A percentile compares a stretch with the other conserved stretches of the same genome.
Evolutionary conservation across 108 stramenopile genomes (phyloP).

Genomic region (Schizochytrium sp.): DNA sequence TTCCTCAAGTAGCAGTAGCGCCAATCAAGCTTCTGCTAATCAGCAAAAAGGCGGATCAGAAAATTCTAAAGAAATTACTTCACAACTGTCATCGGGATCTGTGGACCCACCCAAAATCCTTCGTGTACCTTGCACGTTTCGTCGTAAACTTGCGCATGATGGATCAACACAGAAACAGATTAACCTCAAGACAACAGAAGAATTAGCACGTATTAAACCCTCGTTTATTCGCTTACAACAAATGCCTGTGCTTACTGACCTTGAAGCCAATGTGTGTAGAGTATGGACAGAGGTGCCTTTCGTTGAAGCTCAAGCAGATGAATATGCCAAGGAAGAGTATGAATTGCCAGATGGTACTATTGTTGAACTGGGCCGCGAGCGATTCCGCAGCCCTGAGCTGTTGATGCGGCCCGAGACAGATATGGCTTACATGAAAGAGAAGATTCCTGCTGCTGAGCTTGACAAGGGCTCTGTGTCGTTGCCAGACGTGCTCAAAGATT

Average conservation of each 20-base stretch:
- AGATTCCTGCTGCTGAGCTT: conserved; percentile 14
- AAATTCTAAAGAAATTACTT: no score
- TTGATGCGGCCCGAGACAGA: conserved; percentile 53
- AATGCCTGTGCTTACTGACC: not conserved
- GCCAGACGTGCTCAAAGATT: conserved; percentile 34
- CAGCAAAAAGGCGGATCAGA: no score
- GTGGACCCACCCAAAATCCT: not conserved
- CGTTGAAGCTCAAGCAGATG: conserved; percentile 27
- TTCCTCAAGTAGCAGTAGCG: no score
- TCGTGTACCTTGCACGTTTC: not conserved
- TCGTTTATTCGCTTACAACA: not conserved
- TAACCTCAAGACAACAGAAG: not conserved
- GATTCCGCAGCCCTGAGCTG: not conserved
- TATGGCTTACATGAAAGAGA: conserved; percentile 38
- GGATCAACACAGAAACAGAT: not conserved
- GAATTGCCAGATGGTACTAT: conserved; percentile 65
- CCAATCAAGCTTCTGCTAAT: no score
- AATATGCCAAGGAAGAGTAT: not conserved
- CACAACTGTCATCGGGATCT: no score
- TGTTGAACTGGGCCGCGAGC: conserved; percentile 42
- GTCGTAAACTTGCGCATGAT: not conserved
- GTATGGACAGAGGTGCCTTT: conserved; percentile 22
- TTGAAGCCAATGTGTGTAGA: conserved; percentile 4
- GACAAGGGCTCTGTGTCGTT: conserved; percentile 40
- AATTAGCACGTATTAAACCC: conserved; percentile 3